Evolutionary conservation across 2,329 filamentous ascomycete genomes (phyloP), one percentile per base, ranked within the genome.

Genomic region (Arthroderma sp.): DNA sequence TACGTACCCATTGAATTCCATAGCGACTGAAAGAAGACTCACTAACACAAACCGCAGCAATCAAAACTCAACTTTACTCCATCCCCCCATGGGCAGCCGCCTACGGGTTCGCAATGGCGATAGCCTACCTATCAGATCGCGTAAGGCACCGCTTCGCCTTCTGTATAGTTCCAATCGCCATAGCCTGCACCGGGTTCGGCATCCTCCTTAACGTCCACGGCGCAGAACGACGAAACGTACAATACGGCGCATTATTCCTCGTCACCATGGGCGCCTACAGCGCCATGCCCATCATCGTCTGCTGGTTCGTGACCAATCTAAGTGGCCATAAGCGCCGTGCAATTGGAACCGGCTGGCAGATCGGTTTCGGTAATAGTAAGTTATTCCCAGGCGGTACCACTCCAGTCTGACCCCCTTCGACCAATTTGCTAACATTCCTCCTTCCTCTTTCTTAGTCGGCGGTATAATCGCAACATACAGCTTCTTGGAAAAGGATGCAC

Each of bases 261-360:
- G 77, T 93, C 41, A 81, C 84, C 1, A 80, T 80, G 66, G 85
- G 85, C 41, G 74, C 77, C 0, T 95, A 93, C 64, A 80, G 78
- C 1, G 85, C 87, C n/a, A 88, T 94, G 82, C 87, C 89, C 0
- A 80, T 94, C 29, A 77, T 87, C 37, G 75, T 87, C 5, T 87
- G 82, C 60, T 88, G 83, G 83, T 87, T 82, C 61, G 81, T 81
- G 53, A 85, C 86, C 77, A 88, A 87, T 54, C 67, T 86, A 1
- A 77, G 77, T 2, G 83, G 82, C 0, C 83, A 87, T 57, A 80
- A 80, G 46, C 73, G 82, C 3, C 72, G 83, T 37, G 72, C 78
- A 6, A 75, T 87, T 10, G 83, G 83, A 8, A 77, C 77, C 6
- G 83, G 81, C 1, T 87, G 81, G 80, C 83, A 87, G 60, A 71